Evolutionary conservation across 1,284 basidiomycete species (phyloP).

Genomic region (Apiotrichum domesticum): DNA sequence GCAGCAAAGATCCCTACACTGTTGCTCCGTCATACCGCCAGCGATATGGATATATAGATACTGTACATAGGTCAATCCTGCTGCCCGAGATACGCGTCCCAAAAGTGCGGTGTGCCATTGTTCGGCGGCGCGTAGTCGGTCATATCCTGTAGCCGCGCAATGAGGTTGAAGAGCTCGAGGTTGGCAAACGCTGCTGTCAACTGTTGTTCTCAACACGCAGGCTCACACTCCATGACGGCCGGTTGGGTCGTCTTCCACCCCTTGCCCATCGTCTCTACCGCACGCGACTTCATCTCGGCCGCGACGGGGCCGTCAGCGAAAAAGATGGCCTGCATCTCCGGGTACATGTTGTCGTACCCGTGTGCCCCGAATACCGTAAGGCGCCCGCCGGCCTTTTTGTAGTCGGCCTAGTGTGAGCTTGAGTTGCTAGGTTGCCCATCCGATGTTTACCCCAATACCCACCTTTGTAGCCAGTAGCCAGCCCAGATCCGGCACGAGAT

Average conservation of each 20-base stretch:
- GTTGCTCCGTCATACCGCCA: no score
- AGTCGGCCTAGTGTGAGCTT: slow-evolving; percentile 46
- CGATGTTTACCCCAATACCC: slow-evolving; percentile 1
- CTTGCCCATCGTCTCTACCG: slow-evolving; percentile 43
- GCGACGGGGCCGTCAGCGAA: slow-evolving; percentile 52
- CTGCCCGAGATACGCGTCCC: slow-evolving; percentile 5
- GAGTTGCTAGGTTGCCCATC: neutral
- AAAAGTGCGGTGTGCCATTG: slow-evolving; percentile 7
- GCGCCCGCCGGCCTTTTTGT: neutral
- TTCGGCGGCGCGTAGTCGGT: slow-evolving; percentile 56
- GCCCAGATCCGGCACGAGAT: slow-evolving; percentile 69
- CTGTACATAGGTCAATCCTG: no score
- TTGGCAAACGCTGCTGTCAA: slow-evolving; percentile 59
- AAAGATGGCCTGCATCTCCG: slow-evolving; percentile 81
- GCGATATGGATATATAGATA: no score
- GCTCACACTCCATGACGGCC: slow-evolving; percentile 59
- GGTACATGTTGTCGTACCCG: slow-evolving; percentile 58
- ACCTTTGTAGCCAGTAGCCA: slow-evolving; percentile 60
- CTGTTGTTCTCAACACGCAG: no score
- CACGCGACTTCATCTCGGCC: slow-evolving; percentile 1
- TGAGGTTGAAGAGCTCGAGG: slow-evolving; percentile 74
- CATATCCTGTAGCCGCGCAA: slow-evolving; percentile 67
- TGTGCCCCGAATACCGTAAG: slow-evolving; percentile 8
- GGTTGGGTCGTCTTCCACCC: slow-evolving; percentile 51
- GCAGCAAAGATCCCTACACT: no score